Base-by-base conservation (phyloP, 306 rosid species). In the Casuarina glauca region DNA sequence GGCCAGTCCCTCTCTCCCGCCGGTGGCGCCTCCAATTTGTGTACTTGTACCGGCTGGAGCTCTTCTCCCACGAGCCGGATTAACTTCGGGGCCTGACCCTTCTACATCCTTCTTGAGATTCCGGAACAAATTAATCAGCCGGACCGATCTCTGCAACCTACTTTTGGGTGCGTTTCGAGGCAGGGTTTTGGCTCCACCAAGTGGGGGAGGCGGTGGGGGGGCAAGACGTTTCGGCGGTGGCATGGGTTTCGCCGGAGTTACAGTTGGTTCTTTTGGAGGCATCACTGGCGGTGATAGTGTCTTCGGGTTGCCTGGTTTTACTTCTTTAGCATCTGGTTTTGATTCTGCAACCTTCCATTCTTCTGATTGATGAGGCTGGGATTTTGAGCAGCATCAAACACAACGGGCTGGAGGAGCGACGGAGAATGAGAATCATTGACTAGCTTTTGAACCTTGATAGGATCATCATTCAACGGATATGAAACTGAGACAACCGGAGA, bases 101-200 rank as follows among this genome's bases (percentile, higher is more conserved):
- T 84, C 85, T 13, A 80, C 69, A 38, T 78, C 77, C 32, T 74
- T 79, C 45, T 62, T 80, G 11, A 84, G 82, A 73, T 36, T 6
- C 38, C 82, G 64, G 16, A 80, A 84, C 74, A 84, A 35, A 58
- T 60, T 64, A 43, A 82, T 72, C 80, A 84, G 77, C 71, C 77
- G 82, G 74, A 74, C 58, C 42, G 87, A 84, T 69, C 87, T 84
- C 80, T 62, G 77, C 63, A 84, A 44, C 68, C 77, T 84, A 39
- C 77, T 73, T 15, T 63, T 62, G 39, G 72, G 53, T 50, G 54
- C 71, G 75, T 84, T 84, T 3, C 73, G 55, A 17, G 74, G 80
- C 71, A 77, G 26, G 48, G 48, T 41, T 53, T 61, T 80, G 4
- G 69, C 35, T 3, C 39, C 52, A 7, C 61, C 76, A 15, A 74